These are phyloP conservation scores for Neoascochyta sp. DNA, from an alignment of 2,329 filamentous ascomycete genomes.

Conservation along the genomic window DNA sequence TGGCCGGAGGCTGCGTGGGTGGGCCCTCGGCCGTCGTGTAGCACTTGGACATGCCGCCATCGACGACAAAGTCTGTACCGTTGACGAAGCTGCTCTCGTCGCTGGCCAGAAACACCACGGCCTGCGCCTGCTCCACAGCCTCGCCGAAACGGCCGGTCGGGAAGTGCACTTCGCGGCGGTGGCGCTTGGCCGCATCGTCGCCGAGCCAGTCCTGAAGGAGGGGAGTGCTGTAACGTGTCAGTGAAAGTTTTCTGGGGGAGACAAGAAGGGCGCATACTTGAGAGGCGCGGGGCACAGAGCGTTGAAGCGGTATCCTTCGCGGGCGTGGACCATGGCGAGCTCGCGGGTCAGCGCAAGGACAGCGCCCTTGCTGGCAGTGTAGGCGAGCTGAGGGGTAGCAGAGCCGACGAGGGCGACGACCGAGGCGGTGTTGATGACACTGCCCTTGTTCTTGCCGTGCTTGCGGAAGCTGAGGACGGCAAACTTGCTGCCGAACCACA, in stretches of 20 bases:
- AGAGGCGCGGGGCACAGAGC: slow-evolving; percentile 83
- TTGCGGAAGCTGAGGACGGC: slow-evolving; percentile 76
- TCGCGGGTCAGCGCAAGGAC: slow-evolving; percentile 87
- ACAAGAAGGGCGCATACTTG: slow-evolving; percentile 54
- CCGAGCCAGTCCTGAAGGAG: slow-evolving; percentile 91
- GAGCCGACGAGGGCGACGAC: slow-evolving; percentile 84
- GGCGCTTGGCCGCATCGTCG: slow-evolving; percentile 76
- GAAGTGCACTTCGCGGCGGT: slow-evolving; percentile 84
- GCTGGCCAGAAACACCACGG: slow-evolving; percentile 80
- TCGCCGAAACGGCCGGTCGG: slow-evolving; percentile 84
- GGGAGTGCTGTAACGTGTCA: slow-evolving; percentile 59
- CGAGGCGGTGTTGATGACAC: slow-evolving; percentile 88
- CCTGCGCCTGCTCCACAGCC: slow-evolving; percentile 89
- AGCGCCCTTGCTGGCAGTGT: slow-evolving; percentile 91
- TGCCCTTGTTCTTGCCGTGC: slow-evolving; percentile 72
- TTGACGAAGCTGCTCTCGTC: slow-evolving; percentile 90
- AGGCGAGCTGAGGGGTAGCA: slow-evolving; percentile 84
- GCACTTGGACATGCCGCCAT: slow-evolving; percentile 90
- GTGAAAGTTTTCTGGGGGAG: background rate
- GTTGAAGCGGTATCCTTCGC: slow-evolving; percentile 89
- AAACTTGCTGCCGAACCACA: slow-evolving; percentile 96
- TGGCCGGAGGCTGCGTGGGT: slow-evolving; percentile 52
- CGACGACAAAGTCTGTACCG: slow-evolving; percentile 87
- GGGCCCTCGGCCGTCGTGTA: slow-evolving; percentile 66
- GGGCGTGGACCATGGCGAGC: slow-evolving; percentile 85